Evolutionary conservation across 2,329 filamentous ascomycete genomes (phyloP).

Genomic region (Sporothrix protearum): DNA sequence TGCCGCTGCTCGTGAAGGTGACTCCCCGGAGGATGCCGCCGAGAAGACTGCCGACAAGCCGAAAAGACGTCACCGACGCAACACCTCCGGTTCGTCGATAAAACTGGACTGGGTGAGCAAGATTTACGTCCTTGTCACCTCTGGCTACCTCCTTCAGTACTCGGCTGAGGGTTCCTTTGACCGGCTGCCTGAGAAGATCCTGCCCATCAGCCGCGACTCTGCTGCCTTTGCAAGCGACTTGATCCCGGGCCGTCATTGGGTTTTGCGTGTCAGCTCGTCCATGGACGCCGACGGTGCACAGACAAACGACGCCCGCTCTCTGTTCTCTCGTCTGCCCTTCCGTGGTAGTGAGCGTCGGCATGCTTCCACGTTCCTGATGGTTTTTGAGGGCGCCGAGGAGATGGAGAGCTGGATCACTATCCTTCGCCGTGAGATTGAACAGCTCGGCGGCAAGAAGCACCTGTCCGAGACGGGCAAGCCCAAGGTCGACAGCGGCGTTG

Average conservation of each 20-base stretch:
- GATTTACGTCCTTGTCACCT: constrained; percentile 66
- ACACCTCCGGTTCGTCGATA: constrained; percentile 40
- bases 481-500: constrained; percentile 41
- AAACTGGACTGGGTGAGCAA: constrained; percentile 66
- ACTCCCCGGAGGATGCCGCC: constrained; percentile 30
- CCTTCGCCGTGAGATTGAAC: constrained; percentile 67
- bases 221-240: constrained; percentile 77
- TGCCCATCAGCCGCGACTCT: constrained; percentile 69
- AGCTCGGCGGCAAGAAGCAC: constrained; percentile 62
- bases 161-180: constrained; percentile 66
- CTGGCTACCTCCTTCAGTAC: constrained; percentile 73
- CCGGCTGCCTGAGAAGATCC: constrained; percentile 67
- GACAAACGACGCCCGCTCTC: constrained; percentile 52
- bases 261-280: constrained; percentile 68
- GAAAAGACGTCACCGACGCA: constrained; percentile 42
- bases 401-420: constrained; percentile 73
- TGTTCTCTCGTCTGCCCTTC: constrained; percentile 63
- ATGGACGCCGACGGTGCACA: constrained; percentile 57
- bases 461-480: constrained; percentile 57
- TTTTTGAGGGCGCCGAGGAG: constrained; percentile 68
- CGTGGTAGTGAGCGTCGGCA: constrained; percentile 54
- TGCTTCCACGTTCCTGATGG: constrained; percentile 64
- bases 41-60: constrained; percentile 43
- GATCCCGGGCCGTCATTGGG: constrained; percentile 76
- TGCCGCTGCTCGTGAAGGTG: constrained; percentile 19